These are phyloP conservation scores for Gnomoniopsis smithogilvyi DNA, from an alignment of 2,329 filamentous ascomycete genomes.

Conservation along the genomic window DNA sequence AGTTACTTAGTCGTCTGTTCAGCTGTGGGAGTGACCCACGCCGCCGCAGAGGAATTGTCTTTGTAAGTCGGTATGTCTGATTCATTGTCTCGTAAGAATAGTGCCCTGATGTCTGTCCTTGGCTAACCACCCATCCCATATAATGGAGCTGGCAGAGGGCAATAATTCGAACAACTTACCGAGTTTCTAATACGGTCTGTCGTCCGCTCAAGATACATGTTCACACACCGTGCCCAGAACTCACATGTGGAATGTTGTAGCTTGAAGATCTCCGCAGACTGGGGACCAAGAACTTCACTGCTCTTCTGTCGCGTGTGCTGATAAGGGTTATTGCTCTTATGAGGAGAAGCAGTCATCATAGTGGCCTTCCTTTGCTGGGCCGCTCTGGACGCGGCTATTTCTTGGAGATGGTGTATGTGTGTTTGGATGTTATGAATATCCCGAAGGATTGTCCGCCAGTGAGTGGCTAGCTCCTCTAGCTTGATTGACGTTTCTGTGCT, in stretches of 20 bases:
- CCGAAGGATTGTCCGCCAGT: slow-evolving; percentile 14
- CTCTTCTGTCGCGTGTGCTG: slow-evolving; percentile 16
- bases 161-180: neutral
- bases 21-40: slow-evolving; percentile 16
- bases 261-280: slow-evolving; percentile 14
- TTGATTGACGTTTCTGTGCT: slow-evolving; percentile 14
- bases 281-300: slow-evolving; percentile 16
- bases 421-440: slow-evolving; percentile 8
- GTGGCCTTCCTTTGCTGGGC: neutral
- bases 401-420: slow-evolving; percentile 14
- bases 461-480: slow-evolving; percentile 10
- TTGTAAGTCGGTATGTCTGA: slow-evolving; percentile 15
- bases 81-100: no score
- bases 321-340: neutral
- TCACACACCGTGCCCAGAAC: slow-evolving; percentile 17
- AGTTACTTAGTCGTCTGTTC: slow-evolving; percentile 15
- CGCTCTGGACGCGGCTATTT: slow-evolving; percentile 1
- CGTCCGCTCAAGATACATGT: slow-evolving; percentile 16
- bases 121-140: no score
- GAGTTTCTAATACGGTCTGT: slow-evolving; percentile 10
- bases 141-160: no score
- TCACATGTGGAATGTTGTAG: slow-evolving; percentile 17
- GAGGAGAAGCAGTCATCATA: neutral
- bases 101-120: no score
- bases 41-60: slow-evolving; percentile 15